Conservation (phyloP, 495 filamentous ascomycete genomes). For the Xylaria nigripes region DNA sequence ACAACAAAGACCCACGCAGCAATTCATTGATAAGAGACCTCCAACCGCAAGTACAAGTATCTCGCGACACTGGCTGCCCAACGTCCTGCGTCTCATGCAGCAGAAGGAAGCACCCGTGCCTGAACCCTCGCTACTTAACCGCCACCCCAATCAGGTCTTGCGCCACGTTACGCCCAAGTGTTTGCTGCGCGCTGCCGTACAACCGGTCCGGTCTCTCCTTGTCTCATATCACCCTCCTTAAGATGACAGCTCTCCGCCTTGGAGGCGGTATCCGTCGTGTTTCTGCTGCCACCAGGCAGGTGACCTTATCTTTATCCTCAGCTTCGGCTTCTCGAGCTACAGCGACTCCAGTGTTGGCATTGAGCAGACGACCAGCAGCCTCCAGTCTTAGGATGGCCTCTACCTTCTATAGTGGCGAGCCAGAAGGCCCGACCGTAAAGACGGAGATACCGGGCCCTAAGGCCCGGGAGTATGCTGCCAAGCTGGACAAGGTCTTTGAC, state of each 20-base stretch:
- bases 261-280: conserved; percentile 19
- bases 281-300: conserved; percentile 7
- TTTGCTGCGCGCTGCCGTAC: neutral
- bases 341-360: neutral
- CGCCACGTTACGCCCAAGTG: neutral
- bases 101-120: neutral
- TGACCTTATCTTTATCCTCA: neutral
- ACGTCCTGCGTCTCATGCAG: neutral
- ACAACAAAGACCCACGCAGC: conserved; percentile 3
- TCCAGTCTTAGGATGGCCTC: conserved; percentile 33
- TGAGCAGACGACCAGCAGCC: conserved; percentile 21
- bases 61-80: neutral
- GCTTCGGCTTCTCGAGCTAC: conserved; percentile 6
- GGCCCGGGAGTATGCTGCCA: conserved; percentile 53
- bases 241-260: conserved; percentile 21
- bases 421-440: conserved; percentile 60
- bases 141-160: neutral
- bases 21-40: conserved; percentile 14
- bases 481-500: conserved; percentile 81
- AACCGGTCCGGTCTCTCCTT: neutral
- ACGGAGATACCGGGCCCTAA: conserved; percentile 80
- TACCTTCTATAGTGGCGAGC: conserved; percentile 62
- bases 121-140: neutral
- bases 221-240: neutral
- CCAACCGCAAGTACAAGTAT: neutral